Conservation (phyloP, 2,329 filamentous ascomycete species). For the Colletotrichum endophyticum region DNA sequence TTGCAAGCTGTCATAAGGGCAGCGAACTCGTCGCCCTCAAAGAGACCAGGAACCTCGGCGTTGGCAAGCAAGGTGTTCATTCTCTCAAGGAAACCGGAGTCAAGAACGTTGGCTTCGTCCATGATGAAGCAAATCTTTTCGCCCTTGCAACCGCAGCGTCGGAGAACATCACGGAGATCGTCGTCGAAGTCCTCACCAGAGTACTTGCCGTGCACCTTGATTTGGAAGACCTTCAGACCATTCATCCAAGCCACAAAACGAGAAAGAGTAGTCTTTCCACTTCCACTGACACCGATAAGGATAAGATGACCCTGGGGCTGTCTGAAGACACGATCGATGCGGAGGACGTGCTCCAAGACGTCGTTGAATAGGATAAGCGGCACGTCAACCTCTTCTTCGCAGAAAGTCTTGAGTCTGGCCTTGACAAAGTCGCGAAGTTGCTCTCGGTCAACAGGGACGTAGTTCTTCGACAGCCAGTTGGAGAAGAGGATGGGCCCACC, state of each 20-base stretch:
- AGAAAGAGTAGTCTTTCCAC: slow-evolving; percentile 97
- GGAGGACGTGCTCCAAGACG: slow-evolving; percentile 95
- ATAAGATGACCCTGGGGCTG: slow-evolving; percentile 98
- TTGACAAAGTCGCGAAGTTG: slow-evolving; percentile 97
- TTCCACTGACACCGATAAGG: slow-evolving; percentile 96
- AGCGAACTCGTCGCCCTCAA: slow-evolving; percentile 98
- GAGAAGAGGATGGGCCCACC: slow-evolving; percentile 96
- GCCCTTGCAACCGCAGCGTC: slow-evolving; percentile 93
- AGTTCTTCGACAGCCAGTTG: slow-evolving; percentile 99
- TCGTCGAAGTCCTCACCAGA: slow-evolving; percentile 99
- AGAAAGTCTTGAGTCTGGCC: slow-evolving; percentile 95
- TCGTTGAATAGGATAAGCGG: slow-evolving; percentile 99
- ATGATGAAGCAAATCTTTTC: slow-evolving; percentile 99
- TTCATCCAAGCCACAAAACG: slow-evolving; percentile 99
- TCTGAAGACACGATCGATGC: slow-evolving; percentile 97
- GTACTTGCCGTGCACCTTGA: slow-evolving; percentile 99
- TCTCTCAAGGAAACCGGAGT: slow-evolving; percentile 97
- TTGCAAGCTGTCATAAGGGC: slow-evolving; percentile 99
- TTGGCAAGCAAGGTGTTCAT: slow-evolving; percentile 99
- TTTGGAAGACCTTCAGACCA: slow-evolving; percentile 97
- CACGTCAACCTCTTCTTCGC: slow-evolving; percentile 98
- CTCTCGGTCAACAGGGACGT: slow-evolving; percentile 94
- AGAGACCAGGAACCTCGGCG: slow-evolving; percentile 97
- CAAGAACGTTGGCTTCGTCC: slow-evolving; percentile 98
- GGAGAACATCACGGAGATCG: slow-evolving; percentile 90